Conservation (phyloP, 768 basidiomycete genomes). For the Russula foetens region DNA sequence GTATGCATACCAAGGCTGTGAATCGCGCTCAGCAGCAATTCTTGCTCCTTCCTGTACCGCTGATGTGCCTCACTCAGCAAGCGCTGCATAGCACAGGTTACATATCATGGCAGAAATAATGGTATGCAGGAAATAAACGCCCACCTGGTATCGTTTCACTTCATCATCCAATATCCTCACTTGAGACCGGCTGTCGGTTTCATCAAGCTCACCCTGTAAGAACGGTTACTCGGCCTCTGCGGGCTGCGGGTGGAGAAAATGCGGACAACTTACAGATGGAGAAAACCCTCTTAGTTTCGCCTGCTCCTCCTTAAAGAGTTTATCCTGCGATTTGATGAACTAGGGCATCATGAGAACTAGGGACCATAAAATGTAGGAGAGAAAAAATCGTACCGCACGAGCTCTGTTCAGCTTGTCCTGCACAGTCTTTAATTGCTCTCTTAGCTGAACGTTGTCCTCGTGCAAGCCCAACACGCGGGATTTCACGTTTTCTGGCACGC, state of each 20-base stretch:
- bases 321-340: slow-evolving; percentile 93
- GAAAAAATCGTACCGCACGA: slow-evolving; percentile 42
- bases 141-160: slow-evolving; percentile 12
- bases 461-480: slow-evolving; percentile 64
- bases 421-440: slow-evolving; percentile 60
- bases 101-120: not conserved
- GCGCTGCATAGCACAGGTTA: slow-evolving; percentile 6
- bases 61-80: slow-evolving; percentile 15
- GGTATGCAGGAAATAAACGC: not conserved
- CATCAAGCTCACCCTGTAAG: slow-evolving; percentile 53
- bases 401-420: slow-evolving; percentile 79
- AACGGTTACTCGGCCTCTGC: not conserved
- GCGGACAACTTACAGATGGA: slow-evolving; percentile 34
- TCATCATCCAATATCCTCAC: slow-evolving; percentile 63
- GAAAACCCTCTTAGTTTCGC: slow-evolving; percentile 42
- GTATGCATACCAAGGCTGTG: slow-evolving; percentile 14
- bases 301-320: slow-evolving; percentile 76
- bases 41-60: slow-evolving; percentile 20
- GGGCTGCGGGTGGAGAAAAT: not conserved
- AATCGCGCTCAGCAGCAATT: slow-evolving; percentile 16
- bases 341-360: slow-evolving; percentile 25
- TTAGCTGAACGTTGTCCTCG: slow-evolving; percentile 64
- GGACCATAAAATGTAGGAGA: not conserved
- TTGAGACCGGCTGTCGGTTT: slow-evolving; percentile 60
- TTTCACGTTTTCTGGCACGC: slow-evolving; percentile 78